phyloP scores from a whole-genome alignment of 129 eudicot species.

The Escallonia rubra region DNA sequence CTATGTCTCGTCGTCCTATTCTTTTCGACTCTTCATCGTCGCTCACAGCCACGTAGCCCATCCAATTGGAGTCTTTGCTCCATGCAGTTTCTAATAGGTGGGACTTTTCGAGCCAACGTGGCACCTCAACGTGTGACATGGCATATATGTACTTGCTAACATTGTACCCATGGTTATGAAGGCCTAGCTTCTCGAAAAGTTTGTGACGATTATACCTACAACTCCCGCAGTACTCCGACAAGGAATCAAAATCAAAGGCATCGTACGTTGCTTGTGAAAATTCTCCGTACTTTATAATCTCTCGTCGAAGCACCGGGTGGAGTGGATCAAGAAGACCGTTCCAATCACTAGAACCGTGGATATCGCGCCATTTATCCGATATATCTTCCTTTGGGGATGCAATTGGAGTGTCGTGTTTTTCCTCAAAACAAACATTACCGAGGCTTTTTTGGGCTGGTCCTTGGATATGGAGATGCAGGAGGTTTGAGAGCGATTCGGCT shows the following conservation, averaged over 20 bases:
- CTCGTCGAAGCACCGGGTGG: constrained; percentile 43
- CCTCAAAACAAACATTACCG: constrained; percentile 12
- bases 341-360: constrained; percentile 73
- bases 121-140: constrained; percentile 59
- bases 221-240: constrained; percentile 70
- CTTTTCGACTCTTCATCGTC: constrained; percentile 38
- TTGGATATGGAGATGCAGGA: constrained; percentile 25
- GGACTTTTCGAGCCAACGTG: constrained; percentile 61
- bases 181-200: constrained; percentile 50
- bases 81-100: constrained; percentile 40
- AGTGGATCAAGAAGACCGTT: constrained; percentile 61
- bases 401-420: constrained; percentile 41
- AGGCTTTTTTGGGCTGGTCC: constrained; percentile 17
- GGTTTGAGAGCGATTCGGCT: constrained; percentile 24
- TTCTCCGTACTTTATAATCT: constrained; percentile 72
- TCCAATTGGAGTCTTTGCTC: constrained; percentile 77
- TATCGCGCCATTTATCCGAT: constrained; percentile 45
- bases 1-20: constrained; percentile 71
- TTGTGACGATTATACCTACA: constrained; percentile 42
- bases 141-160: constrained; percentile 69
- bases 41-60: constrained; percentile 76
- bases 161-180: constrained; percentile 41
- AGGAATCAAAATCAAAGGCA: constrained; percentile 69
- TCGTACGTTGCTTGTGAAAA: constrained; percentile 79
- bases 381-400: constrained; percentile 61